Conservation (phyloP, 2,329 filamentous ascomycete genomes). For the Calonectria hongkongensis region DNA sequence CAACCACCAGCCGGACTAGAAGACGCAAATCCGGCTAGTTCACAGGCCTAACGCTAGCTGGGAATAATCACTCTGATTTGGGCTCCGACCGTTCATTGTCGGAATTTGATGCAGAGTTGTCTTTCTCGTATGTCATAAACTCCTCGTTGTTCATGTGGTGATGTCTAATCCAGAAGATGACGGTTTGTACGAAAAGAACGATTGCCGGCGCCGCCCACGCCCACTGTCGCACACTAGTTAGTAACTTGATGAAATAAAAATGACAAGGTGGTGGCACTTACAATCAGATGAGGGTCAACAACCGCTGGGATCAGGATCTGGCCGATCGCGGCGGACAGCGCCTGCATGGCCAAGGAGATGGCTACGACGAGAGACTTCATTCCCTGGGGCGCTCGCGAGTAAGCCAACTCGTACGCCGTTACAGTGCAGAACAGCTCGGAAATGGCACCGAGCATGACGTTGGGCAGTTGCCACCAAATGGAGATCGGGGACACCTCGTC, state of each 20-base stretch:
- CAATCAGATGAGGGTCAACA: slow-evolving; percentile 67
- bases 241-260: slow-evolving; percentile 51
- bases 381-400: slow-evolving; percentile 69
- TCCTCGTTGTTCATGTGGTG: slow-evolving; percentile 49
- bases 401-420: slow-evolving; percentile 62
- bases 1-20: neutral
- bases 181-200: slow-evolving; percentile 50
- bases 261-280: slow-evolving; percentile 1
- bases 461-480: slow-evolving; percentile 48
- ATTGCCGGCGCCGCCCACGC: slow-evolving; percentile 54
- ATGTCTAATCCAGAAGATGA: slow-evolving; percentile 52
- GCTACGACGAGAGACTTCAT: slow-evolving; percentile 71
- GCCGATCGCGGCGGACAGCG: slow-evolving; percentile 65
- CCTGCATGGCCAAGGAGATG: slow-evolving; percentile 69
- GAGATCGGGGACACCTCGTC: slow-evolving; percentile 46
- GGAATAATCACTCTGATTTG: neutral
- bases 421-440: slow-evolving; percentile 56
- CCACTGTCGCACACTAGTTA: slow-evolving; percentile 44
- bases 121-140: slow-evolving; percentile 34
- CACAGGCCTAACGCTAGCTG: neutral
- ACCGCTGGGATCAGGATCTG: slow-evolving; percentile 63
- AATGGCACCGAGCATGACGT: slow-evolving; percentile 55
- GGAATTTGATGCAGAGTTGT: neutral
- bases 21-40: neutral
- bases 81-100: neutral